Percentiles rank a stretch among this genome's conserved stretches.
Evolutionary conservation across 805 yeast genomes (phyloP).

Genomic region (Alloascoidea africana): DNA sequence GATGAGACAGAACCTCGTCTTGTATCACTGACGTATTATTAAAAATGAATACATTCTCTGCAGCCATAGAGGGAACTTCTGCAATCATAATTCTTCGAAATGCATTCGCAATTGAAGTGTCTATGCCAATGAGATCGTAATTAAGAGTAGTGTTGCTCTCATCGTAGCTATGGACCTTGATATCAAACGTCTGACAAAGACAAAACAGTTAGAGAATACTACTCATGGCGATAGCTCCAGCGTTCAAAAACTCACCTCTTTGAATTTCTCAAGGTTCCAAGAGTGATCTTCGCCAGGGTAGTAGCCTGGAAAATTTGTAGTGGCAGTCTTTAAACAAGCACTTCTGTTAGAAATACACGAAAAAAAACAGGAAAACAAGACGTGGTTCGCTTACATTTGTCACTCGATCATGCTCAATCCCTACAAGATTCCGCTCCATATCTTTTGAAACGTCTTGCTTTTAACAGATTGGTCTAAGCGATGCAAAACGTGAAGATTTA

Average conservation of each 20-base stretch:
- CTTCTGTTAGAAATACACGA: slow-evolving; percentile 2
- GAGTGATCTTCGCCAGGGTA: slow-evolving; percentile 44
- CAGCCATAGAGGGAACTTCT: slow-evolving; percentile 92
- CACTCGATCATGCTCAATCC: slow-evolving; percentile 82
- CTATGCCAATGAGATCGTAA: slow-evolving; percentile 76
- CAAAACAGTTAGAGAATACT: too few relatives aligned
- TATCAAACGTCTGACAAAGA: slow-evolving; percentile 28
- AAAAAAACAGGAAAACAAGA: slow-evolving; percentile 4
- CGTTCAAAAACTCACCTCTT: slow-evolving; percentile 24
- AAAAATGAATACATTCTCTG: slow-evolving; percentile 80
- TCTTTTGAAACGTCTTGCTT: too few relatives aligned
- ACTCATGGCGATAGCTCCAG: too few relatives aligned
- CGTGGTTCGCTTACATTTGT: too few relatives aligned
- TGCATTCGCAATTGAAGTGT: slow-evolving; percentile 90
- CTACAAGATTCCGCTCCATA: slow-evolving; percentile 41
- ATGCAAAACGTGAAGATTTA: too few relatives aligned
- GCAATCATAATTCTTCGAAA: slow-evolving; percentile 94
- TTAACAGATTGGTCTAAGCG: too few relatives aligned
- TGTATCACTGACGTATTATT: slow-evolving; percentile 95
- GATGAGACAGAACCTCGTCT: slow-evolving; percentile 92
- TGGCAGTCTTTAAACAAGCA: slow-evolving; percentile 28
- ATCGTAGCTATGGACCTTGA: slow-evolving; percentile 48
- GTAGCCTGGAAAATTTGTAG: slow-evolving; percentile 90
- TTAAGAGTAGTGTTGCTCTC: slow-evolving; percentile 51
- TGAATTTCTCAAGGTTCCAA: slow-evolving; percentile 79